These are phyloP conservation scores for Linderina pennispora DNA, from an alignment of 192 early-diverging fungal species.

Conservation along the genomic window DNA sequence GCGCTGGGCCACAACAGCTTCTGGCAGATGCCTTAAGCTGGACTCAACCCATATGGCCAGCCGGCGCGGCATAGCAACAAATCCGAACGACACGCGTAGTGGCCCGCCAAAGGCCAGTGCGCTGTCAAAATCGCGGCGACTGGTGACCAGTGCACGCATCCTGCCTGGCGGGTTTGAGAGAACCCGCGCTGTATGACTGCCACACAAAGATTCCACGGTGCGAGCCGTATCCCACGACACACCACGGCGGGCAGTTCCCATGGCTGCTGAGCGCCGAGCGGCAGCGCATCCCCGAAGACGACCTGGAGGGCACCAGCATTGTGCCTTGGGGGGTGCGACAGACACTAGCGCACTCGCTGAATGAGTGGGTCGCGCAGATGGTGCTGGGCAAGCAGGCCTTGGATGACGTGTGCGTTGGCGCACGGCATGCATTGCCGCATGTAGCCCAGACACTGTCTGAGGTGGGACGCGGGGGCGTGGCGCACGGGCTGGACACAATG, in stretches of 20 bases:
- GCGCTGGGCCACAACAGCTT: too few relatives aligned
- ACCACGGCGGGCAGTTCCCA: conserved; percentile 7
- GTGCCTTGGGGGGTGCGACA: too few relatives aligned
- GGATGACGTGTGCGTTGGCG: conserved; percentile 24
- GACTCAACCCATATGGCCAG: too few relatives aligned
- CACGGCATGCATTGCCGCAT: conserved; percentile 15
- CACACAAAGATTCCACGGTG: conserved; percentile 31
- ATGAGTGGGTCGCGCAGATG: conserved; percentile 23
- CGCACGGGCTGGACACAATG: conserved; percentile 12
- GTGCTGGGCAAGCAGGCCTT: conserved; percentile 29
- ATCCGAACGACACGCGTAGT: too few relatives aligned
- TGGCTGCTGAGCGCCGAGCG: conserved; percentile 10
- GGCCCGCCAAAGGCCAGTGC: too few relatives aligned
- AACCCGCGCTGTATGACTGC: conserved; percentile 32
- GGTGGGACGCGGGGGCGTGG: conserved; percentile 4
- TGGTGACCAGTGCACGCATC: conserved; percentile 23
- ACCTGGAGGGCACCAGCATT: too few relatives aligned
- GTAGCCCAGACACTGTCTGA: conserved; percentile 25
- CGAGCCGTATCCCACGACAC: conserved; percentile 17
- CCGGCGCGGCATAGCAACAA: too few relatives aligned
- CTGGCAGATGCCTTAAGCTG: too few relatives aligned
- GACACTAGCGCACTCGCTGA: conserved; percentile 23
- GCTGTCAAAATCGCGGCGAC: too few relatives aligned
- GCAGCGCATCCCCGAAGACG: conserved; percentile 3
- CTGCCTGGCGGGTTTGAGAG: conserved; percentile 24